Evolutionary conservation across 257 asterid genomes (phyloP), one percentile per base, ranked within the genome.

Genomic region (Thymus mandschuricus): DNA sequence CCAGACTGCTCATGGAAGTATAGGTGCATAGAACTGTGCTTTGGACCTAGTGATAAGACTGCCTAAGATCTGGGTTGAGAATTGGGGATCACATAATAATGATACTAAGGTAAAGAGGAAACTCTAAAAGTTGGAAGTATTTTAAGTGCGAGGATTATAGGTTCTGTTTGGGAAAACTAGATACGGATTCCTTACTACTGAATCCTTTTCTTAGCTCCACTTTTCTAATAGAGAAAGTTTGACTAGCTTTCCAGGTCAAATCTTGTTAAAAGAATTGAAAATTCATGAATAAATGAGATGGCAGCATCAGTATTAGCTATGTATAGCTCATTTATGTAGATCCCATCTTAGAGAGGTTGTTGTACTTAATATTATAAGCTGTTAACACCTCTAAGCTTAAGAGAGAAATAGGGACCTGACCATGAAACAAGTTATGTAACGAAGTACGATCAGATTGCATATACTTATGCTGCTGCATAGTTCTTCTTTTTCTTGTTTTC

Each of bases 371-470:
- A 45, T 6, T 30, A 46, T 44, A 15, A 45, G 15, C 58, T 44
- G 41, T 31, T 60, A 4, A 40, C 52, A 48, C 57, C 70, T 64
- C 30, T 29, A 59, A 51, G 69, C 49, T 59, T 41, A 46, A 45
- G 12, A 56, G 49, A 43, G 27, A 41, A 56, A 46, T 56, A 54
- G 59, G 65, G 65, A 15, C 48, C 13, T 2, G 12, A 54, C 28
- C 28, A 49, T 59, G 52, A 33, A 27, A 40, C 56, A 31, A 34
- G 11, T 54, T 28, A 66, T 51, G 21, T 58, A 64, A 55, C 55
- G 66, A 69, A 44, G 66, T 76, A 56, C 2, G 49, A 34, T 76
- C 72, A 56, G 38, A 35, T 70, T 49, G 44, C 62, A 75, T 40
- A 4, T 71, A 70, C 60, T 60, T 33, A 9, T n/a, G 55, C 49